Evolutionary conservation across 2,329 filamentous ascomycete genomes (phyloP).

Genomic region (Basipetospora chlamydospora): DNA sequence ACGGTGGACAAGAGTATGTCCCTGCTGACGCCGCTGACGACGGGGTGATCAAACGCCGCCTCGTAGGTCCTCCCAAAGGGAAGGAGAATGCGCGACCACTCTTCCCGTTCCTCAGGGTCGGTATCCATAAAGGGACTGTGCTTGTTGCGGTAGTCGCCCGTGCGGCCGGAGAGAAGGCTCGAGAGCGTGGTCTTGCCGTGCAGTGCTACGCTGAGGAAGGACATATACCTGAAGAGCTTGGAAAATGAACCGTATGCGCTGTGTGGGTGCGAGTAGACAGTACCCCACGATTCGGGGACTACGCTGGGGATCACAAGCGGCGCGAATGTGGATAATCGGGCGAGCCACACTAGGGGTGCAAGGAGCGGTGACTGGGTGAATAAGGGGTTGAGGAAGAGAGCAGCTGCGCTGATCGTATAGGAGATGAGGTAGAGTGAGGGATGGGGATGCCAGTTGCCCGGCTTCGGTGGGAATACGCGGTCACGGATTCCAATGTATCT

Average conservation of each 20-base stretch:
- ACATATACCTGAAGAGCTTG: slow-evolving; percentile 31
- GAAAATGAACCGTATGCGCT: slow-evolving; percentile 25
- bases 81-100: slow-evolving; percentile 29
- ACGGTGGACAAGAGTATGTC: slow-evolving; percentile 42
- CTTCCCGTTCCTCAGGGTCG: slow-evolving; percentile 27
- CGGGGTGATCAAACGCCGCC: slow-evolving; percentile 40
- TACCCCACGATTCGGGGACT: slow-evolving; percentile 35
- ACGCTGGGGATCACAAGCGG: slow-evolving; percentile 31
- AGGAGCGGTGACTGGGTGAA: slow-evolving; percentile 27
- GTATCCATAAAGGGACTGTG: slow-evolving; percentile 31
- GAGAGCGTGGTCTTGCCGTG: slow-evolving; percentile 28
- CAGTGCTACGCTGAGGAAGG: slow-evolving; percentile 26
- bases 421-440: slow-evolving; percentile 19
- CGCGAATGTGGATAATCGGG: slow-evolving; percentile 25
- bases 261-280: slow-evolving; percentile 23
- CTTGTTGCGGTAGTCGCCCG: slow-evolving; percentile 30
- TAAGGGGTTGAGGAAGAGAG: slow-evolving; percentile 24
- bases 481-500: slow-evolving; percentile 15
- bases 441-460: slow-evolving; percentile 27
- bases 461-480: slow-evolving; percentile 23
- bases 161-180: slow-evolving; percentile 30
- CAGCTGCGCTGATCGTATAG: slow-evolving; percentile 19
- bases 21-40: slow-evolving; percentile 38
- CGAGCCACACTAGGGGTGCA: slow-evolving; percentile 16
- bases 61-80: slow-evolving; percentile 30